Base-by-base conservation (phyloP, 106 monocot species). In the Triglochin maritima region DNA sequence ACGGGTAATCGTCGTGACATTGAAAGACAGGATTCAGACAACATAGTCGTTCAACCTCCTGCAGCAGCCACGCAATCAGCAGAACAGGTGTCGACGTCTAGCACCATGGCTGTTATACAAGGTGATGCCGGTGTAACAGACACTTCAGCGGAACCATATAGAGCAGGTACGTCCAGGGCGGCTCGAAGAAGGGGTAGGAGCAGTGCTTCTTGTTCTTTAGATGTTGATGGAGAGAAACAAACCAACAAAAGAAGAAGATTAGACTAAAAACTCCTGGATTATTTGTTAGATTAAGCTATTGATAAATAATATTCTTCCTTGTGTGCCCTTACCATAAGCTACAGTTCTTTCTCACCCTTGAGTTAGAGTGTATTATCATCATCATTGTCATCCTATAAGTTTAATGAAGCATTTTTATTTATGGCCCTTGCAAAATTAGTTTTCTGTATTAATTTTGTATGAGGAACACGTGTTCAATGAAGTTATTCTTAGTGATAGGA, bases 71-170 rank as follows among this genome's bases (percentile, higher is more conserved):
- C 75, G 15, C 53, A 79, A 45, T 76, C 69, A 45, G 77, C 82
- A 2, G 89, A 89, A 73, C 89, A 87, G 69, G 81, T 79, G 10
- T 89, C 89, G 52, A 80, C 82, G 56, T 89, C 89, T 6, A 94
- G 89, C 72, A 89, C 93, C 49, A 84, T 84, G 82, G 86, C 84
- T 17, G 69, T 82, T 14, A 94, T 94, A 78, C 88, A 89, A 49
- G 93, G 76, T 41, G 89, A 83, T 70, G 77, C 64, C 7, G 75
- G 56, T 56, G 42, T 50, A 47, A 16, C 71, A 53, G 82, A 79
- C 59, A 77, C 69, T 6, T 67, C 74, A 8, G 77, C 59, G 4
- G 92, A 79, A 64, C 85, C 86, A 49, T 84, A 83, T 51, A 82
- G 78, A 76, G 89, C 80, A 5, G 89, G 86, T 45, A 78, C 86